Evolutionary conservation across 306 rosid species (phyloP), one percentile per base, ranked within the genome.

Genomic region (Lotus japonicus): DNA sequence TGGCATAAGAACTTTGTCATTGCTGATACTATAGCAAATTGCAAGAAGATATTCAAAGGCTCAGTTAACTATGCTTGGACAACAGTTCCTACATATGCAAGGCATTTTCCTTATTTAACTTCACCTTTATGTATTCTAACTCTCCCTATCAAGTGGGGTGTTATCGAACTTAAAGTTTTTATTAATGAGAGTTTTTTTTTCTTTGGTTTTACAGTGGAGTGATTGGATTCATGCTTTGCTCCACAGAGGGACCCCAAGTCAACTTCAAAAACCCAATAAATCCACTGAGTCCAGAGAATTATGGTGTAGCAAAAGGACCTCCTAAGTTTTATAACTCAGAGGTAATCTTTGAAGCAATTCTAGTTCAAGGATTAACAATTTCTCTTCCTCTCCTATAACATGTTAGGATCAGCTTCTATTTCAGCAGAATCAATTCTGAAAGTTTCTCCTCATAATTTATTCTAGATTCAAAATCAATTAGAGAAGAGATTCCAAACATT

Each of bases 141-240:
- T 21, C 33, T 42, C 50, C 16, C 36, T 5, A 0, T 4, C 0
- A 4, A 16, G 9, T 16, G 11, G 49, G 36, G 9, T 60, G 51
- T 50, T 6, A 14, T 19, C 45, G 51, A 0, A n/a, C n/a, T n/a
- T n/a, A n/a, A 36, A 50, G 9, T 0, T 60, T 59, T 19, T 49
- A 53, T 8, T 39, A 38, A 72, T 6, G 28, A 64, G 2, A 43
- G 6, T 46, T 57, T 64, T 3, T 0, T 18, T 66, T 51, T 11
- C 31, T 52, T 61, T 31, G 53, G 21, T 39, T 54, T 44, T 14
- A 12, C 72, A 69, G 76, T 53, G 81, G 76, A 7, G 59, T 53
- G 72, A 60, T 61, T 0, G 76, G 76, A 16, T 77, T 77, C 66
- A 77, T 77, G 72, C 81, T 77, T 18, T 77, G 76, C 66, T 77